A percentile compares a stretch with the other conserved stretches of the same genome.
Conservation (phyloP, 2,329 filamentous ascomycete species). For the Colletotrichum brevisporum region DNA sequence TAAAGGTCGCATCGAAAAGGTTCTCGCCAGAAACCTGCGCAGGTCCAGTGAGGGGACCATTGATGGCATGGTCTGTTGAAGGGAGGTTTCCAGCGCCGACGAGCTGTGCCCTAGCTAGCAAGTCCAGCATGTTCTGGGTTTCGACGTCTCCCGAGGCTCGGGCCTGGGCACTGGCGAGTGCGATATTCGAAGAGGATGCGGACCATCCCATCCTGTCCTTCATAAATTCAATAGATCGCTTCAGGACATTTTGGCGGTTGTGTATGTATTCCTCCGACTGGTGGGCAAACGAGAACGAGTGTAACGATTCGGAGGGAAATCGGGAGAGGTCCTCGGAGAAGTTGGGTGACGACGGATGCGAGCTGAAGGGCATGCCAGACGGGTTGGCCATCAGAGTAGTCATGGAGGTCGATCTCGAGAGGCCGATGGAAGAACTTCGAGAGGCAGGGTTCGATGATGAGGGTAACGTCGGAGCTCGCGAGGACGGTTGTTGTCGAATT, state of each 20-base stretch:
- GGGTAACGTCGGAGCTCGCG: constrained; percentile 75
- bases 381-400: constrained; percentile 74
- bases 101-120: constrained; percentile 85
- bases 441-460: constrained; percentile 75
- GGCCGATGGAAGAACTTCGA: constrained; percentile 68
- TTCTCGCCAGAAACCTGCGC: constrained; percentile 81
- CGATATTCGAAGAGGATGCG: constrained; percentile 74
- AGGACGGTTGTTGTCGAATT: constrained; percentile 87
- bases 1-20: constrained; percentile 87
- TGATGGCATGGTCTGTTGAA: constrained; percentile 58
- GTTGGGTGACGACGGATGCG: constrained; percentile 79
- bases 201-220: constrained; percentile 90
- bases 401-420: constrained; percentile 80
- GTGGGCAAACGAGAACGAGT: constrained; percentile 98
- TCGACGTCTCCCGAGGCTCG: constrained; percentile 87
- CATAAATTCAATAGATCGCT: constrained; percentile 97
- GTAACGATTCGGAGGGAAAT: constrained; percentile 95
- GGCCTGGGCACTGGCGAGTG: constrained; percentile 86
- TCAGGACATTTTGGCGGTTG: constrained; percentile 92
- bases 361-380: constrained; percentile 66
- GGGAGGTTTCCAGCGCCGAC: constrained; percentile 77
- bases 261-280: constrained; percentile 94
- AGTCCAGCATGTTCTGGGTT: constrained; percentile 90
- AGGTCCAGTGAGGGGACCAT: constrained; percentile 83
- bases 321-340: constrained; percentile 91